Evolutionary conservation across 352 stramenopile genomes (phyloP).

Genomic region (Phytophthora fragariaefolia): DNA sequence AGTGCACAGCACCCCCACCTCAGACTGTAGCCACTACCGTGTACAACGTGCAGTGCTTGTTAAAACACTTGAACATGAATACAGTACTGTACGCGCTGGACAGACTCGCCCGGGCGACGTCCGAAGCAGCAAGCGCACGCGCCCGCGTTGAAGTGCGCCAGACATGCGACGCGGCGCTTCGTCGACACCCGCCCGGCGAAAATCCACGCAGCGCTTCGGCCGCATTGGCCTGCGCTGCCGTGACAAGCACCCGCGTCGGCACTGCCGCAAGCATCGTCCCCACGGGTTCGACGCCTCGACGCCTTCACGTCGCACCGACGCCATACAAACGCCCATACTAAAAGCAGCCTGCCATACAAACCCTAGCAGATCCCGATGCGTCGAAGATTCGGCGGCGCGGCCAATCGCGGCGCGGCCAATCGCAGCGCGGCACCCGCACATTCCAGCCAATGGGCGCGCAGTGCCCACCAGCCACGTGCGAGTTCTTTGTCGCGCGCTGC

Average conservation of each 20-base stretch:
- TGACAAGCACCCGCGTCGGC: too few species aligned
- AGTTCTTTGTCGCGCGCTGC: constrained; percentile 6
- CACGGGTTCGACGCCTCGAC: constrained; percentile 1
- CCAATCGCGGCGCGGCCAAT: neutral
- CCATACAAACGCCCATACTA: neutral
- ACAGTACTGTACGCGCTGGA: too few species aligned
- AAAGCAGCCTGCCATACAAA: neutral
- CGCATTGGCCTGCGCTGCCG: too few species aligned
- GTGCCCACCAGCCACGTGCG: neutral
- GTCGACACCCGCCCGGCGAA: neutral
- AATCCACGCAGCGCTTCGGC: too few species aligned
- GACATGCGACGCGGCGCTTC: constrained; percentile 17
- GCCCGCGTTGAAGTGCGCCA: constrained; percentile 25
- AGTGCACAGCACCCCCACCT: neutral
- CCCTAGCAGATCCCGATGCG: neutral
- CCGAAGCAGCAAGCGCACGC: constrained; percentile 10
- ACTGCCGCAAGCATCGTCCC: neutral
- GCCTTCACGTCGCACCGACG: neutral
- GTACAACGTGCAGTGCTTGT: too few species aligned
- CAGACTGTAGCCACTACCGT: neutral
- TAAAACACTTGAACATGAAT: too few species aligned
- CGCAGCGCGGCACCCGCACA: too few species aligned
- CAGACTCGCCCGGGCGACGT: too few species aligned
- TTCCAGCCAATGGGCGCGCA: neutral
- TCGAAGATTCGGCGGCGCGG: neutral